These are phyloP conservation scores for Ophiostoma perfectum DNA, from an alignment of 2,329 filamentous ascomycete genomes.

Conservation along the genomic window DNA sequence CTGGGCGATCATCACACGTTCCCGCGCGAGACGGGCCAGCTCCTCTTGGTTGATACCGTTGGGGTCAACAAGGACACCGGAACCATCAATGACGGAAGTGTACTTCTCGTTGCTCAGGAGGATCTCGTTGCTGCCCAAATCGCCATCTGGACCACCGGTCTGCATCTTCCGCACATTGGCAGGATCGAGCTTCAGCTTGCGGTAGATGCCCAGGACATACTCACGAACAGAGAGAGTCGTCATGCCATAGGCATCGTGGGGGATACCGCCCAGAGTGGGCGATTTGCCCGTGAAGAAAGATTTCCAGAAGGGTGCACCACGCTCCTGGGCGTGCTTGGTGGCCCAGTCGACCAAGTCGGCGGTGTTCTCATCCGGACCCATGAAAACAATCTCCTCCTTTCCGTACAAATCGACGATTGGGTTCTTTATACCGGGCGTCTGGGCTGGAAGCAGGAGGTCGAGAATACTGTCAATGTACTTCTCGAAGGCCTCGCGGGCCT, in stretches of 20 bases:
- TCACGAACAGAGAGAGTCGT: slow-evolving; percentile 94
- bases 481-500: slow-evolving; percentile 86
- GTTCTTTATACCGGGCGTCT: slow-evolving; percentile 96
- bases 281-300: slow-evolving; percentile 99
- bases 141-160: slow-evolving; percentile 93
- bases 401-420: slow-evolving; percentile 93
- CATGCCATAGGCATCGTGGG: slow-evolving; percentile 95
- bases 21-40: slow-evolving; percentile 75
- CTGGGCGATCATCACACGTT: slow-evolving; percentile 80
- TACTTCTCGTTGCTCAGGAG: slow-evolving; percentile 94
- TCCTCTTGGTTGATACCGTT: slow-evolving; percentile 82
- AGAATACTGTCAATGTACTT: slow-evolving; percentile 99
- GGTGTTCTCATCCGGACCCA: slow-evolving; percentile 98
- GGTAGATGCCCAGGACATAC: slow-evolving; percentile 94
- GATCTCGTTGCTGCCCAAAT: slow-evolving; percentile 96
- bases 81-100: slow-evolving; percentile 89
- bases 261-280: slow-evolving; percentile 90
- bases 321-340: slow-evolving; percentile 82
- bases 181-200: slow-evolving; percentile 87
- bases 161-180: slow-evolving; percentile 86
- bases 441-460: slow-evolving; percentile 82
- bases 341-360: slow-evolving; percentile 97
- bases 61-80: slow-evolving; percentile 89
- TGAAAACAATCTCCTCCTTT: slow-evolving; percentile 94
- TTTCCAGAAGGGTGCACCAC: slow-evolving; percentile 98